These are phyloP conservation scores for Xylaria palmicola DNA, from an alignment of 495 filamentous ascomycete genomes.

Conservation along the genomic window DNA sequence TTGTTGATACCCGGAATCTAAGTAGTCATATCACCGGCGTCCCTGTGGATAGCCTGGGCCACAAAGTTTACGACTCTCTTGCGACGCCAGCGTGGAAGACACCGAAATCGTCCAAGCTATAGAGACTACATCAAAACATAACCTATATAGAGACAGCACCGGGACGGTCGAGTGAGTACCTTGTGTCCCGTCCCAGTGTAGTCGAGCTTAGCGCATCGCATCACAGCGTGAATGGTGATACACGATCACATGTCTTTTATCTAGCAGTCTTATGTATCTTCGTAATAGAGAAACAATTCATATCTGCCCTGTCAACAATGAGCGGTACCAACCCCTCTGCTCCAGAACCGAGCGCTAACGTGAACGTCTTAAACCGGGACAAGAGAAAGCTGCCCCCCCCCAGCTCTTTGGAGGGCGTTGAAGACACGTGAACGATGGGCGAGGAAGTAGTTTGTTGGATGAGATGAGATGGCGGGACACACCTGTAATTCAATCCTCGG, in stretches of 20 bases:
- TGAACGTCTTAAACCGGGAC: background rate
- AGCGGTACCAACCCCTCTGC: background rate
- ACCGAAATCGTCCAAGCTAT: slow-evolving; percentile 34
- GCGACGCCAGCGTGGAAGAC: slow-evolving; percentile 43
- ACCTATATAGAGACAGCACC: too few species aligned
- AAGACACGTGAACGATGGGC: too few species aligned
- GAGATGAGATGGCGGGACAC: background rate
- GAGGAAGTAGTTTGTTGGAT: background rate
- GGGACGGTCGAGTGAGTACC: too few species aligned
- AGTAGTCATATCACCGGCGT: slow-evolving; percentile 64
- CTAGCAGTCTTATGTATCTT: too few species aligned
- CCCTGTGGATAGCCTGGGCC: slow-evolving; percentile 64
- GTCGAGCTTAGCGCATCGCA: too few species aligned
- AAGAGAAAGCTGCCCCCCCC: background rate
- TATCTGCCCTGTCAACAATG: background rate
- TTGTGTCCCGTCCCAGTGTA: too few species aligned
- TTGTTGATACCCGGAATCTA: slow-evolving; percentile 76
- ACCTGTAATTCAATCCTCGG: background rate
- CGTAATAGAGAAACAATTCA: too few species aligned
- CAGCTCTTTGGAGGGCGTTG: background rate
- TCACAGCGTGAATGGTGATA: too few species aligned
- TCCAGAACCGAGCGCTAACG: background rate
- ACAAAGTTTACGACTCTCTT: slow-evolving; percentile 44
- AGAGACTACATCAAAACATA: background rate
- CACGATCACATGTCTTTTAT: too few species aligned